These are phyloP conservation scores for Trichosporon coremiiforme DNA, from an alignment of 1,284 basidiomycete genomes.

Conservation along the genomic window DNA sequence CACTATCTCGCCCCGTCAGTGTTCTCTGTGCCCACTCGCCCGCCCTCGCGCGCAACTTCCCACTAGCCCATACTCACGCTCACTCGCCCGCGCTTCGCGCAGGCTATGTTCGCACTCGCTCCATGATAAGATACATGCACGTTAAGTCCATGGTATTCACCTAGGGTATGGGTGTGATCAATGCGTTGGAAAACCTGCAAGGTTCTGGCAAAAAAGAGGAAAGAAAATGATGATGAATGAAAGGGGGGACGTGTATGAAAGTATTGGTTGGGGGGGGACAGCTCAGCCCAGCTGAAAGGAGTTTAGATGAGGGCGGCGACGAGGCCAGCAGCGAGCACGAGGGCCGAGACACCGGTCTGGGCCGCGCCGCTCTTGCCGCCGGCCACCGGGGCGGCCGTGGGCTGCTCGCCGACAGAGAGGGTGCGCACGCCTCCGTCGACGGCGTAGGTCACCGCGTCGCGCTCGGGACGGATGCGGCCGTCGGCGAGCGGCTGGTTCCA, in stretches of 20 bases:
- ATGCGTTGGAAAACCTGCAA: no score
- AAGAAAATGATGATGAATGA: neutral
- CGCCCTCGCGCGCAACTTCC: no score
- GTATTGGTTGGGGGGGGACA: neutral
- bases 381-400: neutral
- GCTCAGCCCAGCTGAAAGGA: constrained; percentile 12
- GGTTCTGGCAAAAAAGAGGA: neutral
- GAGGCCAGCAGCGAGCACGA: neutral
- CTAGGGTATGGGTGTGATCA: neutral
- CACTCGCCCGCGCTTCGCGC: no score
- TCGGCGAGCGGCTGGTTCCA: constrained; percentile 34
- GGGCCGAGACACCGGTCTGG: neutral
- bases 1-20: no score
- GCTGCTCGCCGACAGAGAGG: neutral
- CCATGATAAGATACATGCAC: neutral
- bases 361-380: neutral
- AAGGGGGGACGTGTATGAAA: neutral
- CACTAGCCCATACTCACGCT: no score
- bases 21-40: no score
- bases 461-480: constrained; percentile 23
- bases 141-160: neutral
- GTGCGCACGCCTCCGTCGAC: constrained; percentile 13
- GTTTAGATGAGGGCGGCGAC: constrained; percentile 1
- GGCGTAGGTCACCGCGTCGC: constrained; percentile 15
- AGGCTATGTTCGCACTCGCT: neutral